A percentile compares a stretch with the other conserved stretches of the same genome.
phyloP scores from a whole-genome alignment of 2,329 filamentous ascomycete genomes.

The Lachnellula cervina region DNA sequence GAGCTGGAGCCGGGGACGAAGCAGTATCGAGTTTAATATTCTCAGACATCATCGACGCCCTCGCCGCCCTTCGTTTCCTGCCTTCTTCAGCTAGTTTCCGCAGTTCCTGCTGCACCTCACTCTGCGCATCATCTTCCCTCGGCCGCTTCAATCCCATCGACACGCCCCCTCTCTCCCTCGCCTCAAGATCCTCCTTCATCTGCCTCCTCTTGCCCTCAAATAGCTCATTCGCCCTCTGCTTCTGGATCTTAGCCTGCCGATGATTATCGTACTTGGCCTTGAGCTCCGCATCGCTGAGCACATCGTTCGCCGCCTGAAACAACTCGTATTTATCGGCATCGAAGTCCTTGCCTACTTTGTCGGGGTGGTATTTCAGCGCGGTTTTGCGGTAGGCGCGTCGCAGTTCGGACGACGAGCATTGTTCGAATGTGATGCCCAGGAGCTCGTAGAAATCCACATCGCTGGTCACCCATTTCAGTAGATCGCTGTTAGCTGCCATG shows the following conservation, averaged over 20 bases:
- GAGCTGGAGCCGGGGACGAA: slow-evolving; percentile 17
- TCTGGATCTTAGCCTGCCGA: slow-evolving; percentile 64
- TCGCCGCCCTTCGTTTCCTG: slow-evolving; percentile 45
- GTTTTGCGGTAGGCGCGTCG: slow-evolving; percentile 69
- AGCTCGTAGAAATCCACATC: slow-evolving; percentile 32
- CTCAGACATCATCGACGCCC: slow-evolving; percentile 36
- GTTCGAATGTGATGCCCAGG: slow-evolving; percentile 26
- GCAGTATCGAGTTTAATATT: slow-evolving; percentile 9
- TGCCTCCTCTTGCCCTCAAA: slow-evolving; percentile 68
- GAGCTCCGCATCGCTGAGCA: slow-evolving; percentile 66
- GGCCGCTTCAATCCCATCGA: slow-evolving; percentile 53
- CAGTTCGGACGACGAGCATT: slow-evolving; percentile 25
- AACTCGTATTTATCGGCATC: slow-evolving; percentile 81
- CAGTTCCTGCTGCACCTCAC: slow-evolving; percentile 47
- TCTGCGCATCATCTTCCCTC: slow-evolving; percentile 42
- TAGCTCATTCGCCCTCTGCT: slow-evolving; percentile 64
- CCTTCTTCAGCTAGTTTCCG: slow-evolving; percentile 48
- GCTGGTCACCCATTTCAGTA: slow-evolving; percentile 30
- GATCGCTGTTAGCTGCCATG: slow-evolving; percentile 30
- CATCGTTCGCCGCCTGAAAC: slow-evolving; percentile 79
- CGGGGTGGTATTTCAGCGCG: slow-evolving; percentile 87
- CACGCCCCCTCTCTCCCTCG: slow-evolving; percentile 56
- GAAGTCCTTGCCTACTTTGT: slow-evolving; percentile 74
- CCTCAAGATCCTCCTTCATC: slow-evolving; percentile 84
- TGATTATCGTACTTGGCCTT: slow-evolving; percentile 75